Evolutionary conservation across 192 early-diverging fungal genomes (phyloP).

Genomic region (Entomortierella parvispora): DNA sequence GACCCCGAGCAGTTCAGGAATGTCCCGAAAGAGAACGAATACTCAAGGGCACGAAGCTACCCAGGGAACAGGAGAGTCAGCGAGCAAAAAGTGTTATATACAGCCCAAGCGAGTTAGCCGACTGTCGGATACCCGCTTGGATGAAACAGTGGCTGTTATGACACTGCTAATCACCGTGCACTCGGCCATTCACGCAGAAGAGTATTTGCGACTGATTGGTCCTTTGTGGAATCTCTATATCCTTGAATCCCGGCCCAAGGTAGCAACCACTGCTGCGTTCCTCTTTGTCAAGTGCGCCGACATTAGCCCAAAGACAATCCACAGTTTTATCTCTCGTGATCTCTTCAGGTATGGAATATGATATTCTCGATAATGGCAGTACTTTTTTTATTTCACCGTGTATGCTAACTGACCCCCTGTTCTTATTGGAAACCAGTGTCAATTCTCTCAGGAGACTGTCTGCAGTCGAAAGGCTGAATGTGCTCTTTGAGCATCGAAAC

Average conservation of each 20-base stretch:
- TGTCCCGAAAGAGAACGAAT: neutral
- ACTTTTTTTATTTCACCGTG: neutral
- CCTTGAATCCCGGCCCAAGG: conserved; percentile 56
- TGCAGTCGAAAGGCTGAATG: conserved; percentile 55
- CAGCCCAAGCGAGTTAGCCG: conserved; percentile 38
- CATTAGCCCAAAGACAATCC: conserved; percentile 54
- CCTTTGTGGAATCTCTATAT: conserved; percentile 61
- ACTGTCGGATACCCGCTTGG: conserved; percentile 50
- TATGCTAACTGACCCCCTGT: neutral
- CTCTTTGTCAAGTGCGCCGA: conserved; percentile 68
- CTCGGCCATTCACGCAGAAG: conserved; percentile 52
- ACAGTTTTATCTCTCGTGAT: conserved; percentile 54
- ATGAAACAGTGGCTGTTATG: conserved; percentile 56
- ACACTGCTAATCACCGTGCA: conserved; percentile 63
- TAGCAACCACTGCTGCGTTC: conserved; percentile 59
- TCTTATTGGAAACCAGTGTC: conserved; percentile 19
- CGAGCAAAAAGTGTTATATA: neutral
- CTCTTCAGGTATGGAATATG: conserved; percentile 55
- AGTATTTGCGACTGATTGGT: conserved; percentile 47
- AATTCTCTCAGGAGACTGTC: conserved; percentile 49
- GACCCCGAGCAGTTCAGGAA: neutral
- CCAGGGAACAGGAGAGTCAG: neutral
- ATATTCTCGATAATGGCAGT: neutral
- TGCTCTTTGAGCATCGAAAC: conserved; percentile 59
- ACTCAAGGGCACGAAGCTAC: neutral